phyloP scores from a whole-genome alignment of 441 rosid genomes.

The Erysimum cheiri region DNA sequence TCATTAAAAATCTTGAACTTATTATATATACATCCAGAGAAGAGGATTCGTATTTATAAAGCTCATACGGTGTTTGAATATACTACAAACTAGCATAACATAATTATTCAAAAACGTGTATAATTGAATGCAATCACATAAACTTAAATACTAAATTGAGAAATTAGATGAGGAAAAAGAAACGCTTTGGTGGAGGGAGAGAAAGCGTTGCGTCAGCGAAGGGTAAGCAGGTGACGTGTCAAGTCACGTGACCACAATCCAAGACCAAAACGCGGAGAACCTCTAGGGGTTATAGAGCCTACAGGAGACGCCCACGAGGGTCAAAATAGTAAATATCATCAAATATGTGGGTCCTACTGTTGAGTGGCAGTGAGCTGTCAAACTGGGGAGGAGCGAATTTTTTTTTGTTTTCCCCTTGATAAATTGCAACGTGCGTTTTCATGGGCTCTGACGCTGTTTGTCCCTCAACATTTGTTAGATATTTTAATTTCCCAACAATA shows the following conservation, averaged over 20 bases:
- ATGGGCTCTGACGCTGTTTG: slow-evolving; percentile 47
- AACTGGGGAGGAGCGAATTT: slow-evolving; percentile 39
- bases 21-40: neutral
- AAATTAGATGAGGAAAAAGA: neutral
- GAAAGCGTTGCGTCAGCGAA: slow-evolving; percentile 41
- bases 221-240: slow-evolving; percentile 42
- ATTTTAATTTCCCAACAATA: slow-evolving; percentile 26
- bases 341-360: slow-evolving; percentile 33
- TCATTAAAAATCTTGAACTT: neutral
- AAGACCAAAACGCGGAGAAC: slow-evolving; percentile 45
- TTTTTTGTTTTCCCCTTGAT: neutral
- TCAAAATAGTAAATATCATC: slow-evolving; percentile 31
- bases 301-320: neutral
- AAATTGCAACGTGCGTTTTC: slow-evolving; percentile 46
- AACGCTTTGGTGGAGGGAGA: neutral
- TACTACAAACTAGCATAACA: too few species aligned
- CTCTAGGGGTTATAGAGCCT: slow-evolving; percentile 32
- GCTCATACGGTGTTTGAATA: neutral
- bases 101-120: neutral
- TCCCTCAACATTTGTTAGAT: slow-evolving; percentile 34
- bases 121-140: neutral
- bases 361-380: slow-evolving; percentile 48
- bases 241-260: slow-evolving; percentile 44
- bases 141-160: neutral
- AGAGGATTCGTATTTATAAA: neutral